Evolutionary conservation across 148 eudicot genomes (phyloP).

Genomic region (Dysphania ambrosioides): DNA sequence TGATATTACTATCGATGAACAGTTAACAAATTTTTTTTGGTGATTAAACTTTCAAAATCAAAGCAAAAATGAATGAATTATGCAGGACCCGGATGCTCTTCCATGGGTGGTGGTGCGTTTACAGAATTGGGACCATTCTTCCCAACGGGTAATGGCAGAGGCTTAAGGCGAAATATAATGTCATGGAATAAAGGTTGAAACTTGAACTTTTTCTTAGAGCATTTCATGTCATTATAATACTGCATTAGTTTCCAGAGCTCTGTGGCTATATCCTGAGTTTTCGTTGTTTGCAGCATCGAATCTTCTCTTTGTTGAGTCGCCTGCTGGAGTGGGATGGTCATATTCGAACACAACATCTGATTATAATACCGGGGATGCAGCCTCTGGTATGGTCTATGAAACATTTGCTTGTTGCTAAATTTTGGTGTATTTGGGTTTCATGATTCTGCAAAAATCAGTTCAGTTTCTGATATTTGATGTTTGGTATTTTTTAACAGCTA

Average conservation of each 20-base stretch:
- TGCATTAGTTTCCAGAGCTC: constrained; percentile 1
- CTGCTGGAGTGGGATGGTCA: constrained; percentile 99
- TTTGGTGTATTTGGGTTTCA: too few species aligned
- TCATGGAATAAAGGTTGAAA: constrained; percentile 87
- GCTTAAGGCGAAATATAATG: constrained; percentile 61
- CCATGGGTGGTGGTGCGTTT: constrained; percentile 96
- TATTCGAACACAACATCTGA: constrained; percentile 83
- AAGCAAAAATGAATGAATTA: neutral
- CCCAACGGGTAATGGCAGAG: constrained; percentile 82
- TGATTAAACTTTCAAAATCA: neutral
- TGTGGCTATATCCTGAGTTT: constrained; percentile 2
- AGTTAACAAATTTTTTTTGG: too few species aligned
- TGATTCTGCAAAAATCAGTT: neutral
- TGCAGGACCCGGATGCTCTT: constrained; percentile 98
- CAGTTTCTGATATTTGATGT: neutral
- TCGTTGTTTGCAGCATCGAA: constrained; percentile 60
- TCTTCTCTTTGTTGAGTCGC: constrained; percentile 92
- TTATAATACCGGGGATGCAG: constrained; percentile 72
- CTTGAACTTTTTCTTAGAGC: neutral
- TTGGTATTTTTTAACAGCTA: constrained; percentile 44
- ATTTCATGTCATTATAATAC: constrained; percentile 10
- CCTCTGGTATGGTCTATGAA: constrained; percentile 47
- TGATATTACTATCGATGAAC: too few species aligned
- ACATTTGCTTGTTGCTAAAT: neutral
- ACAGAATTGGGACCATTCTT: constrained; percentile 95